Evolutionary conservation across 176 grass and related monocot species (phyloP), one percentile per base, ranked within the genome.

Genomic region (Oryza punctata): DNA sequence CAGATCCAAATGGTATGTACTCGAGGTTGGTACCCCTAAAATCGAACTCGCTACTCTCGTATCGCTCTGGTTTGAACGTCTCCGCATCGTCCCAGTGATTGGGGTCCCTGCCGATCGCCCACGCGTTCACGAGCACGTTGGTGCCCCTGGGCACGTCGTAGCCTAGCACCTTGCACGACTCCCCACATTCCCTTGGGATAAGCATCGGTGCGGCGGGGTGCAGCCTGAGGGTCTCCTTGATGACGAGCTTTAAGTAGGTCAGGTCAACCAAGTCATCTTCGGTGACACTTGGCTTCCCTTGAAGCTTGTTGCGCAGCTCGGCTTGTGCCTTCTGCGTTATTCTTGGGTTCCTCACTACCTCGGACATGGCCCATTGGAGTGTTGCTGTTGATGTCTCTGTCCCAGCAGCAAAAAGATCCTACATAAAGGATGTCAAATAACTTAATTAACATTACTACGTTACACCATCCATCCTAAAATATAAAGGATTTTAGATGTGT

Each of bases 181-280:
- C 47, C 3, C 6, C 81, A 21, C 76, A 57, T 54, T 87, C 84
- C 1, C 91, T 72, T 0, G 63, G 84, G 10, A 85, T 27, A 0
- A 76, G 21, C 44, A 90, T 25, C 0, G 87, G 81, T 4, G 65
- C 81, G 0, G 87, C 14, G 0, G 91, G 80, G 24, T 93, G 87
- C 57, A 93, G 23, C 67, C 91, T 33, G n/a, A 87, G 27, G 19
- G 85, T 87, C 59, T 93, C 91, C 65, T 90, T 90, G 28, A 85
- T 78, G 7, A 84, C 81, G 6, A 78, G 80, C 35, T 76, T 72
- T 7, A 91, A n/a, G 67, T 85, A 91, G 0, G 57, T 83, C 0
- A 88, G 86, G 59, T 73, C 77, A 0, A 47, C 45, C 27, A 88
- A 40, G 59, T 91, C 78, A 1, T 78, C 88, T 63, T 93, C 91